Evolutionary conservation across 2,329 filamentous ascomycete genomes (phyloP).

Genomic region (Diplodia mutila): DNA sequence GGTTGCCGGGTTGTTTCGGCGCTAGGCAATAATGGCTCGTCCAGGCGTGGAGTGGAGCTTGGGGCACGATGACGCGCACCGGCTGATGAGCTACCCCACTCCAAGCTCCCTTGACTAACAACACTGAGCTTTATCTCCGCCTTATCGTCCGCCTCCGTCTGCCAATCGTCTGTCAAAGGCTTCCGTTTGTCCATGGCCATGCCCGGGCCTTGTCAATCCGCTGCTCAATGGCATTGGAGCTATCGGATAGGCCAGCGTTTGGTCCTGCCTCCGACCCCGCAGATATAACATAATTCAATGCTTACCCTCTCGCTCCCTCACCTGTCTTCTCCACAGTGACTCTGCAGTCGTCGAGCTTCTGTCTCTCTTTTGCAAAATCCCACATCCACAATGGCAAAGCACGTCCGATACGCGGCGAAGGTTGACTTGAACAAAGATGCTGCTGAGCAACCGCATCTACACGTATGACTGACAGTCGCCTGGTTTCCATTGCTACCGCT

Average conservation of each 20-base stretch:
- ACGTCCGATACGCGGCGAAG: conserved; percentile 72
- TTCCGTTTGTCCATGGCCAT: conserved; percentile 9
- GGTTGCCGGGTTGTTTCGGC: neutral
- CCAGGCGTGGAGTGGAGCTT: conserved; percentile 11
- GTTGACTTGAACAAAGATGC: conserved; percentile 75
- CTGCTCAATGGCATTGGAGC: neutral
- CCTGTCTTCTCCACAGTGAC: neutral
- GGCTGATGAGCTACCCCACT: conserved; percentile 17
- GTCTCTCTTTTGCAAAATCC: conserved; percentile 1
- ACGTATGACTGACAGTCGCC: conserved; percentile 57
- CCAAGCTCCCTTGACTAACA: conserved; percentile 20
- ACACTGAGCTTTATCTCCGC: conserved; percentile 23
- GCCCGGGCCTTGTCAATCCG: too few relatives aligned
- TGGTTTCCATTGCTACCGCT: neutral
- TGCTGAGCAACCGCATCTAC: conserved; percentile 68
- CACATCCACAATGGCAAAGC: conserved; percentile 50
- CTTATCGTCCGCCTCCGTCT: conserved; percentile 13
- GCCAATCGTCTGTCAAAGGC: neutral
- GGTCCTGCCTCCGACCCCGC: neutral
- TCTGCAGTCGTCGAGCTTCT: neutral
- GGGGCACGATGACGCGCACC: conserved; percentile 18
- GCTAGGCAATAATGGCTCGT: neutral
- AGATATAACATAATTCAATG: conserved; percentile 19
- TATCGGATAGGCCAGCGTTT: conserved; percentile 6
- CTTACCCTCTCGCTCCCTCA: neutral